phyloP scores from a whole-genome alignment of 148 eudicot species.

The Silene uniflora region DNA sequence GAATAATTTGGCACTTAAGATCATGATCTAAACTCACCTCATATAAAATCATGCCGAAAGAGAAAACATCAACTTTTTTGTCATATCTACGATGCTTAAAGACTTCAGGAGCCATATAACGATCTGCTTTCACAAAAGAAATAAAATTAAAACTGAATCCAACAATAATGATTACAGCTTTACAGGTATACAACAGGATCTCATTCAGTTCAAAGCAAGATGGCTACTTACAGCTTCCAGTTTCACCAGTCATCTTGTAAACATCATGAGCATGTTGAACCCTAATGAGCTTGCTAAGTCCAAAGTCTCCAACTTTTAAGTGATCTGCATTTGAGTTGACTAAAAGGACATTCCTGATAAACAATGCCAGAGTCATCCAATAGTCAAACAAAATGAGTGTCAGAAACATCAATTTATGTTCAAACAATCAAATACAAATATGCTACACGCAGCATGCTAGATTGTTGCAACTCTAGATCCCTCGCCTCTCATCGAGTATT shows the following conservation, averaged over 20 bases:
- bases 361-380: constrained; percentile 7
- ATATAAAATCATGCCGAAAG: constrained; percentile 89
- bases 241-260: constrained; percentile 97
- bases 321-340: constrained; percentile 94
- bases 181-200: constrained; percentile 2
- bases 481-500: not conserved
- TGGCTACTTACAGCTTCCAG: constrained; percentile 88
- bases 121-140: constrained; percentile 42
- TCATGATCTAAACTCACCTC: constrained; percentile 54
- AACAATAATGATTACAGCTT: constrained; percentile 5
- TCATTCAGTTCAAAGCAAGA: constrained; percentile 12
- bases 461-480: not conserved
- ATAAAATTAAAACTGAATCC: constrained; percentile 9
- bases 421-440: not conserved
- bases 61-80: constrained; percentile 96
- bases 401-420: not conserved
- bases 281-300: constrained; percentile 89
- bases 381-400: not conserved
- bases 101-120: constrained; percentile 99
- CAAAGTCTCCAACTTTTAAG: constrained; percentile 97
- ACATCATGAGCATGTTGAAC: constrained; percentile 90
- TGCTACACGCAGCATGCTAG: not conserved
- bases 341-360: constrained; percentile 68
- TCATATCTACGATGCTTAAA: constrained; percentile 93
- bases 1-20: not conserved